Percentiles rank a stretch among this genome's conserved stretches.
Conservation (phyloP, 495 filamentous ascomycete species). For the Aspergillus sclerotioniger region DNA sequence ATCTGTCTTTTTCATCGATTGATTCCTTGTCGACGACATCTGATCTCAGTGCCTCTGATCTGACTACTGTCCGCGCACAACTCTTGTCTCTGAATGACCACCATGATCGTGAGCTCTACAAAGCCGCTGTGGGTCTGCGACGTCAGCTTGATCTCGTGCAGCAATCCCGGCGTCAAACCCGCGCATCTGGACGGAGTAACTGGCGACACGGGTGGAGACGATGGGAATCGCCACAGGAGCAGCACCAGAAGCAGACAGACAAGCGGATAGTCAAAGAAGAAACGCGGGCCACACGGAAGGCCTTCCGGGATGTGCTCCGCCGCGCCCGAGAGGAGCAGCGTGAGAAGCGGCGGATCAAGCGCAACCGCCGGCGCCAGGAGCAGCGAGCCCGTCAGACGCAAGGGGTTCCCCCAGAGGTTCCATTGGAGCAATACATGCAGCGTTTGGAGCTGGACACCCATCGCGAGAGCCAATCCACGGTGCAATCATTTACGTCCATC, state of each 20-base stretch:
- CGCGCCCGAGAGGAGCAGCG: conserved; percentile 42
- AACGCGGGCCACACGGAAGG: conserved; percentile 36
- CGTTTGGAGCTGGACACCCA: conserved; percentile 22
- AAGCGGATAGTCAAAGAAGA: conserved; percentile 39
- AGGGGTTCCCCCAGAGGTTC: neutral
- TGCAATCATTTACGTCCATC: conserved; percentile 12
- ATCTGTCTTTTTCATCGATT: conserved; percentile 41
- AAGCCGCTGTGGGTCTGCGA: conserved; percentile 40
- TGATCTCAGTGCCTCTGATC: conserved; percentile 40
- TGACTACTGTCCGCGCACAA: conserved; percentile 40
- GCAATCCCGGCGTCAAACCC: conserved; percentile 39
- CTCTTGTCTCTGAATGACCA: conserved; percentile 37
- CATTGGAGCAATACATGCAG: conserved; percentile 23
- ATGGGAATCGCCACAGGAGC: conserved; percentile 42
- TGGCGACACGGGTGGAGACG: conserved; percentile 35
- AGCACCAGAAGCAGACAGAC: conserved; percentile 32
- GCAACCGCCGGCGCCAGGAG: conserved; percentile 25
- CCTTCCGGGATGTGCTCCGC: conserved; percentile 39
- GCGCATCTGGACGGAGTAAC: conserved; percentile 20
- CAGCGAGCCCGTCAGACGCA: conserved; percentile 12
- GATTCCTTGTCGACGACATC: conserved; percentile 43
- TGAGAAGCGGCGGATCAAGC: conserved; percentile 26
- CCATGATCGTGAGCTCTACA: conserved; percentile 41
- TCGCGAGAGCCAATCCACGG: conserved; percentile 16
- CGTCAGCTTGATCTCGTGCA: conserved; percentile 36